Base-by-base conservation (phyloP, 176 grass and related monocot species). In the Melocanna baccifera region DNA sequence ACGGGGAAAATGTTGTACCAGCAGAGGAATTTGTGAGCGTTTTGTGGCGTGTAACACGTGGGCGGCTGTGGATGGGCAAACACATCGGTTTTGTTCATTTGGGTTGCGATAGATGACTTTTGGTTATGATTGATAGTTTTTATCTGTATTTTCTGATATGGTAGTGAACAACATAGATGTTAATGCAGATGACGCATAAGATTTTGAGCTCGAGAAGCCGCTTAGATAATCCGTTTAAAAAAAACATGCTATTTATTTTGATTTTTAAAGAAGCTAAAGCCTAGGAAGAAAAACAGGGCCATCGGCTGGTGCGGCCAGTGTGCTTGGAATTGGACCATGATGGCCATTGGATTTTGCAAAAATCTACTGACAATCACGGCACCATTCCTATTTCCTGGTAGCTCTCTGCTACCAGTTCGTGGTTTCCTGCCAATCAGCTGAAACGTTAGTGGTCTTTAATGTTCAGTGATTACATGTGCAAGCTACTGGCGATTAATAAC, bases 171-270 rank as follows among this genome's bases (percentile, higher is more conserved):
- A 4, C 4, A 4, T 0, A 0, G 32, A 34, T 4, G 32, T 4
- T 34, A 0, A 4, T 34, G 3, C 32, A 0, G 3, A 34, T 4
- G 32, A 0, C 3, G 32, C 2, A 34, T 4, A 4, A 0, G 32
- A 0, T 34, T 34, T 34, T 34, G 0, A 34, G 3, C 3, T 34
- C 32, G 4, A 3, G 1, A 34, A 34, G 3, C 0, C 0, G 0
- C 4, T 34, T 34, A 34, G 32, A 34, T 34, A 34, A 34, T 34
- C 0, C 3, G 4, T 4, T 34, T n/a, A 4, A 4, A 34, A 34
- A 34, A 34, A 34, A 34, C 4, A 34, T 4, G 3, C 0, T 0
- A 1, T 34, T 34, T 34, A 34, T 34, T 34, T 34, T 34, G 3
- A 34, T 0, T 34, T 34, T 34, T 0, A 0, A 34, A 34, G 4